Evolutionary conservation across 1,284 basidiomycete species (phyloP).

Genomic region (Irpex sp.): DNA sequence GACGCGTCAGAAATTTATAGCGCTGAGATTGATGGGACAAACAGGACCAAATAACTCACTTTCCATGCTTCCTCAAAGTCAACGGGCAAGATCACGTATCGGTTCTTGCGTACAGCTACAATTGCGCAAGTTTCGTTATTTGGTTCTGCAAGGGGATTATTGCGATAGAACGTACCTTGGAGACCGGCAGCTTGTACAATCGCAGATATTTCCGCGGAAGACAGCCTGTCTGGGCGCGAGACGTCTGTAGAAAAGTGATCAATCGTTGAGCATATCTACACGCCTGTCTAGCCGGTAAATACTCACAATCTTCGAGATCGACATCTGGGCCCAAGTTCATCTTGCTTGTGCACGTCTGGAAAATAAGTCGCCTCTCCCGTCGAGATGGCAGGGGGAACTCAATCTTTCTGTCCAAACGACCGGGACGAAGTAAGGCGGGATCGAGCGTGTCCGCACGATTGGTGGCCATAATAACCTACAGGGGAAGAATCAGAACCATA

Average conservation of each 20-base stretch:
- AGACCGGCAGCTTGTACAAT: conserved; percentile 97
- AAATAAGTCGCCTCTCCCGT: conserved; percentile 95
- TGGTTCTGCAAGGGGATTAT: conserved; percentile 15
- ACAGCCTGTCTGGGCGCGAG: conserved; percentile 92
- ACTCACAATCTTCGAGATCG: conserved; percentile 95
- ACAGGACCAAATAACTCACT: conserved; percentile 60
- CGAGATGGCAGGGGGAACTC: conserved; percentile 96
- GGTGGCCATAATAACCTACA: conserved; percentile 96
- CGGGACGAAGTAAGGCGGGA: conserved; percentile 95
- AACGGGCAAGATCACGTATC: conserved; percentile 94
- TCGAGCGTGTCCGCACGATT: conserved; percentile 96
- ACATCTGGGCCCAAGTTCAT: conserved; percentile 99
- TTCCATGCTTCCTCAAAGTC: conserved; percentile 99
- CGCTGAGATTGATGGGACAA: conserved; percentile 32
- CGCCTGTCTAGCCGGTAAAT: neutral
- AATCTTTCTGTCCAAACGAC: conserved; percentile 97
- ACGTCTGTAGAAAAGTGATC: conserved; percentile 60
- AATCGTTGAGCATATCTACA: neutral
- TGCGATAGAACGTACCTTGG: conserved; percentile 59
- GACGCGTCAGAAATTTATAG: conserved; percentile 32
- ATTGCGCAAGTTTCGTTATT: neutral
- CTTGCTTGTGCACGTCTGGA: conserved; percentile 96
- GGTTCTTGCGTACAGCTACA: conserved; percentile 93
- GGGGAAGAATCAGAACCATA: neutral
- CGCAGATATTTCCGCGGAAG: conserved; percentile 93